Evolutionary conservation across 2,329 filamentous ascomycete genomes (phyloP).

Genomic region (Trichophyton benhamiae): DNA sequence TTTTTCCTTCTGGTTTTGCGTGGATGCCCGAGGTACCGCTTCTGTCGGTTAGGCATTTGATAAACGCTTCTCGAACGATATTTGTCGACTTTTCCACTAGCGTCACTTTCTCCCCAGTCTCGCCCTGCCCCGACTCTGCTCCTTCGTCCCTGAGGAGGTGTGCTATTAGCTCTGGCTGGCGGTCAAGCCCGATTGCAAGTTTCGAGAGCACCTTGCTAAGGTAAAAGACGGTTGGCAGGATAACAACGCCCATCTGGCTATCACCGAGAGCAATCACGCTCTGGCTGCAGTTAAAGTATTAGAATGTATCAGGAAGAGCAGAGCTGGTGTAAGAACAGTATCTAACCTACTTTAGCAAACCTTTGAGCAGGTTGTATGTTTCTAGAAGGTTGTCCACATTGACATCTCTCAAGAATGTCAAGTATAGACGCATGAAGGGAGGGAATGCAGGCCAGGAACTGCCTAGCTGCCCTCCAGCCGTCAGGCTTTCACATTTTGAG

Average conservation of each 20-base stretch:
- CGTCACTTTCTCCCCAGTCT: conserved; percentile 59
- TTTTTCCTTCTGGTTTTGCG: conserved; percentile 67
- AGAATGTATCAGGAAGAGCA: not conserved
- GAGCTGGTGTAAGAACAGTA: not conserved
- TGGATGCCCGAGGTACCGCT: conserved; percentile 48
- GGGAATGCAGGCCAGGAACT: conserved; percentile 66
- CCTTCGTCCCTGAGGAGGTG: conserved; percentile 40
- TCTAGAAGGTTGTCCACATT: conserved; percentile 61
- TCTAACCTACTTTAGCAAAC: conserved; percentile 56
- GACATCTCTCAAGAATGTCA: conserved; percentile 69
- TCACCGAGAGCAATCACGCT: conserved; percentile 73
- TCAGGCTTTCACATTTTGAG: conserved; percentile 46
- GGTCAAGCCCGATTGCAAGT: conserved; percentile 73
- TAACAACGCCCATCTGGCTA: conserved; percentile 63
- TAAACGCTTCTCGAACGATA: conserved; percentile 80
- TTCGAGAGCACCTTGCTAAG: conserved; percentile 68
- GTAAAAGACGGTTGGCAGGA: conserved; percentile 72
- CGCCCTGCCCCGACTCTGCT: conserved; percentile 39
- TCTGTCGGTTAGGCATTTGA: conserved; percentile 73
- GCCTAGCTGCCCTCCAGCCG: conserved; percentile 53
- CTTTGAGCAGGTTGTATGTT: conserved; percentile 62
- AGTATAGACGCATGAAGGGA: conserved; percentile 67
- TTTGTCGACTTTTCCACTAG: conserved; percentile 81
- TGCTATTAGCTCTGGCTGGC: conserved; percentile 62
- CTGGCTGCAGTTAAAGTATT: conserved; percentile 41